Evolutionary conservation across 2,329 filamentous ascomycete genomes (phyloP).

Genomic region (Colletotrichum sp.): DNA sequence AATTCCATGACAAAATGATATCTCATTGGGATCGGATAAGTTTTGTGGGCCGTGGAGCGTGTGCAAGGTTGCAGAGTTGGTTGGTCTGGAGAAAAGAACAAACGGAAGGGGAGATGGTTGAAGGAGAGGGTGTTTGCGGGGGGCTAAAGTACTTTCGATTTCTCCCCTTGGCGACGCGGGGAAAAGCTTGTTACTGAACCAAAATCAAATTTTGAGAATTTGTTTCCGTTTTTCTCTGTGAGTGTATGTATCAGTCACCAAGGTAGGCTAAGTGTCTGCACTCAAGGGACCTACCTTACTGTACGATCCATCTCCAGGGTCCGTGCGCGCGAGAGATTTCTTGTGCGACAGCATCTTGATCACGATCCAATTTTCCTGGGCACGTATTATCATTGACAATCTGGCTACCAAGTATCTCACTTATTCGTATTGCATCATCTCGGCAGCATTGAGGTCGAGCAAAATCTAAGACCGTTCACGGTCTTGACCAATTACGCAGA

Average conservation of each 20-base stretch:
- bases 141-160: rapidly evolving
- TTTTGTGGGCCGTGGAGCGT: background rate
- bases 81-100: background rate
- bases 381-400: background rate
- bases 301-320: background rate
- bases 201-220: background rate
- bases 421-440: background rate
- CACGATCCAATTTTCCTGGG: background rate
- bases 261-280: background rate
- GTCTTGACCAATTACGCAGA: rapidly evolving
- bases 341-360: background rate
- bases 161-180: rapidly evolving
- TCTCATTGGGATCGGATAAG: rapidly evolving
- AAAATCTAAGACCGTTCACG: background rate
- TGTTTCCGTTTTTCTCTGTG: rapidly evolving
- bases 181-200: background rate
- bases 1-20: rapidly evolving
- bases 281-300: background rate
- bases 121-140: background rate
- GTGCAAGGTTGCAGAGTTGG: background rate
- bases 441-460: background rate
- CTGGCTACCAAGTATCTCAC: background rate
- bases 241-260: background rate
- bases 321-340: background rate
- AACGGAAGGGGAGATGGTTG: background rate